phyloP scores from a whole-genome alignment of 2,329 filamentous ascomycete genomes.

The Colletotrichum endophyticum region DNA sequence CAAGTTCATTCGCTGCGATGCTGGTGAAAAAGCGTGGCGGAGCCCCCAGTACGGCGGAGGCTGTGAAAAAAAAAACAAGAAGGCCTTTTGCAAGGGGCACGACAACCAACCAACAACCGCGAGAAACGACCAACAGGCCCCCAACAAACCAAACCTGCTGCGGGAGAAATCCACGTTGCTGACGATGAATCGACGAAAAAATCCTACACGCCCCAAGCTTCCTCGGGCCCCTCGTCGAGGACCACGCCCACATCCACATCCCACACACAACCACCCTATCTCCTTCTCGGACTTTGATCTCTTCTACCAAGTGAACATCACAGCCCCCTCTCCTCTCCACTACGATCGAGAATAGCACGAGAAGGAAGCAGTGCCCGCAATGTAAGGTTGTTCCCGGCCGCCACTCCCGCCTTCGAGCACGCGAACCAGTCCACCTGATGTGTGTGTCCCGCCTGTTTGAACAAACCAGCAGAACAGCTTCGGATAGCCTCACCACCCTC shows the following conservation, averaged over 20 bases:
- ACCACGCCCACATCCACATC: not conserved
- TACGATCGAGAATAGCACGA: not conserved
- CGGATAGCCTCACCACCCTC: not conserved
- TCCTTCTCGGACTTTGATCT: not conserved
- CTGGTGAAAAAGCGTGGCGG: not conserved
- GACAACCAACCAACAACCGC: not conserved
- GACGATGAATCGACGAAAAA: not conserved
- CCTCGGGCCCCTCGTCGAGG: not conserved
- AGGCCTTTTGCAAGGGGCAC: not conserved
- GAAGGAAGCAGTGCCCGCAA: not conserved
- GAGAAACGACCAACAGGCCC: not conserved
- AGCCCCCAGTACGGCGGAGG: not conserved
- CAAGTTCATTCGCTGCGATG: not conserved
- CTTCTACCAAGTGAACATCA: not conserved
- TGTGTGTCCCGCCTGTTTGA: not conserved
- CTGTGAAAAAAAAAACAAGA: slow-evolving; percentile 6
- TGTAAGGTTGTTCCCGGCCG: slow-evolving; percentile 10
- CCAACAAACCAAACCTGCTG: not conserved
- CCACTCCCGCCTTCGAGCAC: slow-evolving; percentile 5
- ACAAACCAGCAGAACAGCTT: not conserved
- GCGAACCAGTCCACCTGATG: not conserved
- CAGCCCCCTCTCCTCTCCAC: not conserved
- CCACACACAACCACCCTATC: not conserved
- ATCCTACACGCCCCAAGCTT: not conserved
- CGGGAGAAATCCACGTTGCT: not conserved